Base-by-base conservation (phyloP, 2,329 filamentous ascomycete species). In the Arthrinium puccinioides region DNA sequence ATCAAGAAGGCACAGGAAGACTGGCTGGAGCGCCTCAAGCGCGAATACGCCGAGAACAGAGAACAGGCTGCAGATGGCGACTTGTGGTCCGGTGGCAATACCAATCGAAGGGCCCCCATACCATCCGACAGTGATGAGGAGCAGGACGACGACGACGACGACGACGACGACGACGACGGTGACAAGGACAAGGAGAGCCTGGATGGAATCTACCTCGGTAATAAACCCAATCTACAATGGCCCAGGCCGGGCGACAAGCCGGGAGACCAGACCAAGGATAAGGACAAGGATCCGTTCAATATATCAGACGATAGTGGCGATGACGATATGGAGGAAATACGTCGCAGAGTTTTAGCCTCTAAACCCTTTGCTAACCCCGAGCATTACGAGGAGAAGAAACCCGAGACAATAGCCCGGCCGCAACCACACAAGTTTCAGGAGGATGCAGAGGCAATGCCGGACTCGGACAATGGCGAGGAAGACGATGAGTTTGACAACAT, bases 31-130 rank as follows among this genome's bases (percentile, higher is more conserved):
- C 82, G 89, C 63, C 74, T 98, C 45, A 90, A 98, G 64, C 77
- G 79, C 47, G 92, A 97, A 59, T 97, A 95, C 54, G 70, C 78
- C 11, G 84, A 92, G 40, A 94, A 79, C 52, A 74, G 89, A 43
- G 78, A 78, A 38, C 75, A 78, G 26, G 71, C 66, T 20, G 78
- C 77, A 21, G 73, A 72, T 14, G 77, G 81, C 37, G 87, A 94
- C 63, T 80, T 87, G 40, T 97, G 90, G 92, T 84, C 80, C n/a
- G 82, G 79, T 9, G 90, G 90, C 6, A 97, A 97, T 52, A 79
- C 83, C 50, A 97, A 97, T 54, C 73, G 84, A 44, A 65, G 74
- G 51, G 61, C 60, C 21, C 55, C 70, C 4, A 50, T 68, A 18
- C 67, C 70, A 30, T 76, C 74, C 5, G 76, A 78, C 0, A 62